A percentile compares a stretch with the other conserved stretches of the same genome.
phyloP scores from a whole-genome alignment of 75 land plant species.

The Pinus taeda region DNA sequence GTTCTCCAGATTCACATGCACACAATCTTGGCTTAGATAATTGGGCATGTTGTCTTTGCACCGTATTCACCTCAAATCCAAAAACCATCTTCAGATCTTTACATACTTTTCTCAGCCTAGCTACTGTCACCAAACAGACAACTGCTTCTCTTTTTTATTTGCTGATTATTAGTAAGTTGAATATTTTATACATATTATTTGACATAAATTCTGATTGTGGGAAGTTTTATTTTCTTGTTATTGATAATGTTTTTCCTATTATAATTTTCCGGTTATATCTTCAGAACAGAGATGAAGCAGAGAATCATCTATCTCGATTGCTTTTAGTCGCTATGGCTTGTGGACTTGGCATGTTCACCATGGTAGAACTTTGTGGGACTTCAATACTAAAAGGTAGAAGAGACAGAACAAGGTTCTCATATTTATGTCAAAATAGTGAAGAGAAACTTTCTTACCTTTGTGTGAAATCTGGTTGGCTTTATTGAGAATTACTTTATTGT shows the following conservation, averaged over 20 bases:
- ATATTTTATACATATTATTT: too few relatives aligned
- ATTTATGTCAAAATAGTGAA: background rate
- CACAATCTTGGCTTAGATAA: too few relatives aligned
- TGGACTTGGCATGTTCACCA: conserved; percentile 23
- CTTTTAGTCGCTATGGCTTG: conserved; percentile 26
- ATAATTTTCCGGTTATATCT: background rate
- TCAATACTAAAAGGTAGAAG: conserved; percentile 26
- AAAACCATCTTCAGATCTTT: too few relatives aligned
- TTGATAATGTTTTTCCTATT: background rate
- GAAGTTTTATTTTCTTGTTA: background rate
- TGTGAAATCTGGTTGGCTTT: background rate
- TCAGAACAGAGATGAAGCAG: conserved; percentile 34
- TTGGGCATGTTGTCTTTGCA: too few relatives aligned
- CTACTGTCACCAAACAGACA: too few relatives aligned
- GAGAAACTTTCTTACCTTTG: background rate
- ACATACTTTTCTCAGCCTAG: too few relatives aligned
- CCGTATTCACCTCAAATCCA: too few relatives aligned
- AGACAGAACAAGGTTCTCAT: background rate
- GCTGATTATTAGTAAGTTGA: too few relatives aligned
- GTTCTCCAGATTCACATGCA: too few relatives aligned
- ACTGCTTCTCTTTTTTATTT: too few relatives aligned
- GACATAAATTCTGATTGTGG: background rate
- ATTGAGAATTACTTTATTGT: background rate
- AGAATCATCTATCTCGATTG: conserved; percentile 30
- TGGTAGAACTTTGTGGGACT: conserved; percentile 18